Percentiles rank a stretch among this genome's conserved stretches.
These are phyloP conservation scores for Polytrichum commune DNA, from an alignment of 225 moss, liverwort and hornwort genomes.

Conservation along the genomic window DNA sequence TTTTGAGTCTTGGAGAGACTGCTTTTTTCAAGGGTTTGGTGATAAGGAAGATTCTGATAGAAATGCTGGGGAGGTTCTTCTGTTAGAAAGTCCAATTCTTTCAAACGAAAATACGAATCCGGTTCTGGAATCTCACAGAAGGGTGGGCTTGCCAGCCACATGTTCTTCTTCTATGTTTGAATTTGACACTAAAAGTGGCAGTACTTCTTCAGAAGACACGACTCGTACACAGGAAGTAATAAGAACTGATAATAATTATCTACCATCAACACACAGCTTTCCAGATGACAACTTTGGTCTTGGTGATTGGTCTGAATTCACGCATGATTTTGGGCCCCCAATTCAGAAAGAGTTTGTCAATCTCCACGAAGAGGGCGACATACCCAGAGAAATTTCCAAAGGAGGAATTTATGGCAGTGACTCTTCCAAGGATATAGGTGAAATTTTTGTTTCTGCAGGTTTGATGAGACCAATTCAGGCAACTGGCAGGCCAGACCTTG, in stretches of 20 bases:
- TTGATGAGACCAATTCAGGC: conserved; percentile 22
- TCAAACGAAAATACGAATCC: not conserved
- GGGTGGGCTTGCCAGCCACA: not conserved
- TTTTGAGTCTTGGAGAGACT: not conserved
- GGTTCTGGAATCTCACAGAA: not conserved
- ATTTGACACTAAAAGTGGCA: not conserved
- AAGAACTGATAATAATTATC: not conserved
- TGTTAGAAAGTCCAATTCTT: not conserved
- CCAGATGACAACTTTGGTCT: not conserved
- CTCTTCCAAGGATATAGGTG: not conserved
- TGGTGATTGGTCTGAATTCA: not conserved
- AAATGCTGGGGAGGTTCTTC: not conserved
- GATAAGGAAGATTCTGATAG: not conserved
- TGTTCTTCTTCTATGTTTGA: conserved; percentile 1
- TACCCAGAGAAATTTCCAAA: not conserved
- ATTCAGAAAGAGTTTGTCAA: not conserved
- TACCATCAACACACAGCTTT: not conserved
- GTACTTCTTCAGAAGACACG: too few relatives aligned
- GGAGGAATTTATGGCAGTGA: not conserved
- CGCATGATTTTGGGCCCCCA: not conserved
- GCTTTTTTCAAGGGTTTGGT: not conserved
- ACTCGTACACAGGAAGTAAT: not conserved
- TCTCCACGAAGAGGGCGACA: not conserved
- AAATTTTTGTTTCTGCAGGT: not conserved
- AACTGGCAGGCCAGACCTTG: conserved; percentile 63